Base-by-base conservation (phyloP, 208 protist genomes). In the Leishmania tarentolae region DNA sequence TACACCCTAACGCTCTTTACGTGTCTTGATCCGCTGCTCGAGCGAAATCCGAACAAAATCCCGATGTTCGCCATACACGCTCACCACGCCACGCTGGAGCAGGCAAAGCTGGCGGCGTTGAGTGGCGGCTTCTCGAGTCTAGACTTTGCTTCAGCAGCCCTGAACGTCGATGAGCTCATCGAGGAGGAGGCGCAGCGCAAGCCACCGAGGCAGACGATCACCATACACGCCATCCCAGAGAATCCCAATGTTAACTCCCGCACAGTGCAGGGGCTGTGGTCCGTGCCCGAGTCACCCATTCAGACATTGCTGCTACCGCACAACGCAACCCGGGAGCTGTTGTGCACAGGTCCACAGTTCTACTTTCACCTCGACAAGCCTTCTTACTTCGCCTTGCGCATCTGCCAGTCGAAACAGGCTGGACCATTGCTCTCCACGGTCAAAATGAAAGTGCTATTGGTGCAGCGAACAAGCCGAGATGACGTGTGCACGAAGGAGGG, bases 1-100 rank as follows among this genome's bases (percentile, higher is more conserved):
- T 96, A 89, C 87, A 90, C 91, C 19, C 65, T 94, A 31, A 94
- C 90, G 19, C 83, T 95, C 9, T 90, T 94, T 79, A 94, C 91
- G 42, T 85, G 91, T 74, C 87, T 92, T 66, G 79, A 82, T 75
- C 76, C 76, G 76, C 44, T 79, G 56, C 40, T 71, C 24, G 76
- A 71, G 76, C 56, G 63, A 24, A 79, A 79, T 35, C 61, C 63
- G 5, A 68, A 71, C 76, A 71, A 63, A 37, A 3, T 71, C 19
- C 59, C 61, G 3, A 68, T 72, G 40, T 71, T 5, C 44, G 76
- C 76, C 47, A 53, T 53, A 52, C 76, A 79, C 76, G 76, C 76
- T 17, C 44, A 68, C 42, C 76, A 79, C 61, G 76, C 76, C 9
- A 57, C 65, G 13, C 40, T 75, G 50, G 82, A 79, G 63, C 42